These are phyloP conservation scores for Arthonia radiata DNA, from an alignment of 495 filamentous ascomycete genomes.

Conservation along the genomic window DNA sequence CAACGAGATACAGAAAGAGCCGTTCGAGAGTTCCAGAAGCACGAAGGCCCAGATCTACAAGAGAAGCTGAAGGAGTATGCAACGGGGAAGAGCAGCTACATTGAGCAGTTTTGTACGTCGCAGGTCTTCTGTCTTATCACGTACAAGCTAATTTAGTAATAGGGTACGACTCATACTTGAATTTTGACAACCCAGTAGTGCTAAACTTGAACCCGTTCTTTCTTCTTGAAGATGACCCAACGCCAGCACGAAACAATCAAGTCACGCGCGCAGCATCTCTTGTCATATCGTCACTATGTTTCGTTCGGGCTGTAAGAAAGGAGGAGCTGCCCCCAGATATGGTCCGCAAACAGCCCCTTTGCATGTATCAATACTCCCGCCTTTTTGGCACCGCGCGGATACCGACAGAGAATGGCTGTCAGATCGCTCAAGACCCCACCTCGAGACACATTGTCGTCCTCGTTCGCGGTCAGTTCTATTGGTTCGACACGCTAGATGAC, in stretches of 20 bases:
- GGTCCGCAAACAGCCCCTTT: conserved; percentile 54
- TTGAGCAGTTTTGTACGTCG: conserved; percentile 90
- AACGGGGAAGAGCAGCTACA: conserved; percentile 79
- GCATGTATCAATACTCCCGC: conserved; percentile 96
- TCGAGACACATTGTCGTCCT: conserved; percentile 85
- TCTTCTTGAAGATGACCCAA: conserved; percentile 89
- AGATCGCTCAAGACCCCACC: conserved; percentile 76
- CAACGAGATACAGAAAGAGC: conserved; percentile 62
- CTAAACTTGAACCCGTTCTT: conserved; percentile 97
- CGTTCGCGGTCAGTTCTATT: conserved; percentile 93
- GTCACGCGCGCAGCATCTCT: conserved; percentile 85
- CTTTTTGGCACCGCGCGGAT: conserved; percentile 89
- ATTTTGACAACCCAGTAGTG: conserved; percentile 94
- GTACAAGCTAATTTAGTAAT: conserved; percentile 6
- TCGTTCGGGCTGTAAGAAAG: conserved; percentile 76
- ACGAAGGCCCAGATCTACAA: conserved; percentile 66
- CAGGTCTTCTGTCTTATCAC: neutral
- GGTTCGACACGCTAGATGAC: conserved; percentile 93
- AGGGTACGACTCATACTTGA: conserved; percentile 99
- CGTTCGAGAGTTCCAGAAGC: conserved; percentile 61
- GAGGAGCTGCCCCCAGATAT: conserved; percentile 87
- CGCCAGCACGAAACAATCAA: conserved; percentile 84
- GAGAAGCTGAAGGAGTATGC: conserved; percentile 84
- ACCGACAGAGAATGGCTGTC: conserved; percentile 82
- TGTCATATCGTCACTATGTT: conserved; percentile 69